Base-by-base conservation (phyloP, 169 alveolate species). In the Fabrea salina region DNA sequence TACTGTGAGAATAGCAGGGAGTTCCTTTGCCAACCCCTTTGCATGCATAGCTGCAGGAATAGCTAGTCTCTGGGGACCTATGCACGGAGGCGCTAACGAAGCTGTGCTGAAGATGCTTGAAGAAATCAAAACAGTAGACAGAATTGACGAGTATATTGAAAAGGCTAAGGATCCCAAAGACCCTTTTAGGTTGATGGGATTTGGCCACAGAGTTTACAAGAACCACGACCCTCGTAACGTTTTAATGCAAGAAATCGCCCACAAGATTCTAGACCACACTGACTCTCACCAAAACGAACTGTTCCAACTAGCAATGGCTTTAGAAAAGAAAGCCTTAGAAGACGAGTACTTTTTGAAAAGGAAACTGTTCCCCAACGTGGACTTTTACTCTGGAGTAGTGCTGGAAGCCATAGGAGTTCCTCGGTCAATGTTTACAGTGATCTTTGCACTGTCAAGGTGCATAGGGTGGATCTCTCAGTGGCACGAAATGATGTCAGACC, bases 351-450 rank as follows among this genome's bases (percentile, higher is more conserved):
- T 96, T 81, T 78, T 84, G 0, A 56, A 19, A 54, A 82, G 97
- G 49, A 93, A 92, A 64, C 85, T 96, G n/a, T 96, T 94, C 85
- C 97, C 98, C 11, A 96, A 96, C 84, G 98, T 94, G 13, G 98
- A 96, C 83, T 94, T 90, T 80, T 96, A 94, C 68, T 85, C 96
- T 5, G 98, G 98, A 4, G 79, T 95, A 32, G 92, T 95, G 0
- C 89, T 86, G 30, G 79, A 87, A 81, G 96, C 96, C 2, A 44
- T 95, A 58, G 93, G 93, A 40, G 90, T 95, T 27, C 97, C 97
- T 4, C 67, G 83, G 8, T 86, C 84, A 40, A 86, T 92, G 93
- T 93, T 91, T 71, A 93, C 97, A 11, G 94, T 93, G 7, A 88
- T 93, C 58, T 95, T 95, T 82, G 94, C 96, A n/a, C 67, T 93